Base-by-base conservation (phyloP, 2,329 filamentous ascomycete species). In the Scorias spongiosa region DNA sequence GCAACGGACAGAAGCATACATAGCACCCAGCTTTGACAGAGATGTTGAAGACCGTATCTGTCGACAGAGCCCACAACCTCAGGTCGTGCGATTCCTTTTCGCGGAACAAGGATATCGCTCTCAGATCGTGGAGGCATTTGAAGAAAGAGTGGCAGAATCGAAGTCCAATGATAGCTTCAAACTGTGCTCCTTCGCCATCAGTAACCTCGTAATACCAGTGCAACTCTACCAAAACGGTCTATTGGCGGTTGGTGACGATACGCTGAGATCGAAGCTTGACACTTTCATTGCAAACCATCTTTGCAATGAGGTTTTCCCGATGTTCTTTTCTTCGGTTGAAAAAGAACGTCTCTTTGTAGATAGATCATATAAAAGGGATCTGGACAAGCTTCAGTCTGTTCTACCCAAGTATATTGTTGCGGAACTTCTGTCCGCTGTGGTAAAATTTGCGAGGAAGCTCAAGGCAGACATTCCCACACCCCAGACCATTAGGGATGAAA, bases 141-240 rank as follows among this genome's bases (percentile, higher is more conserved):
- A 36, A 15, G 9, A 36, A 36, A 9, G 12, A 5, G 15, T 36
- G 12, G 11, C 32, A 15, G 32, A 12, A 12, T 15, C 15, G 12
- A 15, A 36, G 15, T 12, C 15, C 9, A 36, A 9, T 9, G 32
- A 36, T 15, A 12, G 32, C 11, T 36, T 15, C 3, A 36, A 36
- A 36, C 15, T 36, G 11, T 15, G 15, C 32, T 12, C 11, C 9
- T 9, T 54, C 14, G 30, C 56, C 29, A 45, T 48, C 28, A 39
- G 42, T 10, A 34, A 47, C 17, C 46, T 61, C 10, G 48, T 58
- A 39, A 43, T 42, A 8, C 53, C 57, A 10, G 37, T 59, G 2
- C 47, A 50, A n/a, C 52, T 60, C 11, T 59, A 58, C 46, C 40
- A 48, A 2, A 44, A 46, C 15, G 57, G 55, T 10, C 40, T 56